Conservation (phyloP, 306 rosid genomes). For the Quercus berberidifolia region DNA sequence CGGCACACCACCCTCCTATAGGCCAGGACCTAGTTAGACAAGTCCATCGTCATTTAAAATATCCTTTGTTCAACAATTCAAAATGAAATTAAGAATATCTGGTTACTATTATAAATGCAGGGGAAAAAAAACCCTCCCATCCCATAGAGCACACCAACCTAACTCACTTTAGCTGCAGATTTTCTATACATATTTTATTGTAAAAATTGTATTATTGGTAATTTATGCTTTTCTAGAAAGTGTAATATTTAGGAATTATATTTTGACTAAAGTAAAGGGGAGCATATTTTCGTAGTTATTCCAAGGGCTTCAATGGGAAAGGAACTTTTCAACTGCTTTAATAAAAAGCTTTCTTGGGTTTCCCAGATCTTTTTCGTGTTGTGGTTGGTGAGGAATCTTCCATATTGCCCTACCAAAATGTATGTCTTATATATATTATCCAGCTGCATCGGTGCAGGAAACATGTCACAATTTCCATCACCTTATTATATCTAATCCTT, state of each 20-base stretch:
- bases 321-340: neutral
- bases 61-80: neutral
- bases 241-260: neutral
- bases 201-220: neutral
- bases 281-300: constrained; percentile 14
- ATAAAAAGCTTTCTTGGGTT: neutral
- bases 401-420: constrained; percentile 4
- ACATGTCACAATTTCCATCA: neutral
- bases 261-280: neutral
- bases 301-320: constrained; percentile 10
- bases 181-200: neutral
- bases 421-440: neutral
- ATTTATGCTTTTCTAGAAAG: neutral
- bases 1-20: neutral
- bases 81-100: neutral
- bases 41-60: neutral
- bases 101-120: neutral
- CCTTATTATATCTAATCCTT: neutral
- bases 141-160: neutral
- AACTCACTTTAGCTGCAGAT: neutral
- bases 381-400: constrained; percentile 4
- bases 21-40: neutral
- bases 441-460: neutral
- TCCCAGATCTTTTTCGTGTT: neutral
- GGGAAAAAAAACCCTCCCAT: neutral